Conservation (phyloP, 2,329 filamentous ascomycete genomes). For the Penicillium sp. region DNA sequence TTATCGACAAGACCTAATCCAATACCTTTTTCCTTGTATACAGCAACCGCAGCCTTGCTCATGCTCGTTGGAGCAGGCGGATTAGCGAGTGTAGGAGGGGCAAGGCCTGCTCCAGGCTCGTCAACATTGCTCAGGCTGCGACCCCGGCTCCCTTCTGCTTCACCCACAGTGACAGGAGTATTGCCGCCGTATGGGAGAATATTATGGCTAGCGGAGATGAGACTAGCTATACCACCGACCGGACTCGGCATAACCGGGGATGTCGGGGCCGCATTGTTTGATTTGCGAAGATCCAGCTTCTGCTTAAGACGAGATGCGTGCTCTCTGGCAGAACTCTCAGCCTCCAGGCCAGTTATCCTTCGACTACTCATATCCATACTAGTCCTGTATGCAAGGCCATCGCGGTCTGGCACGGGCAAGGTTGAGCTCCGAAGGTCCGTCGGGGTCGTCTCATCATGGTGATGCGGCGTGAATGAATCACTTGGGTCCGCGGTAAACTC, state of each 20-base stretch:
- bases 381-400: slow-evolving; percentile 54
- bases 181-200: slow-evolving; percentile 62
- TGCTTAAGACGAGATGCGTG: slow-evolving; percentile 86
- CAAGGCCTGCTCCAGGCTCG: slow-evolving; percentile 60
- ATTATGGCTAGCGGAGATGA: slow-evolving; percentile 79
- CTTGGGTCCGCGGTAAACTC: slow-evolving; percentile 81
- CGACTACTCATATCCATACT: slow-evolving; percentile 65
- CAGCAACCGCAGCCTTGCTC: slow-evolving; percentile 76
- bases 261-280: slow-evolving; percentile 52
- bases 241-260: slow-evolving; percentile 41
- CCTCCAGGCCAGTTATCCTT: slow-evolving; percentile 49
- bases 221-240: slow-evolving; percentile 68
- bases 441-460: slow-evolving; percentile 51
- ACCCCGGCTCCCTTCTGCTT: slow-evolving; percentile 34
- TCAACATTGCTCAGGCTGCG: slow-evolving; percentile 36
- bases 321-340: slow-evolving; percentile 60
- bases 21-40: slow-evolving; percentile 70
- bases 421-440: slow-evolving; percentile 58
- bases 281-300: slow-evolving; percentile 81
- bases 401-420: slow-evolving; percentile 60
- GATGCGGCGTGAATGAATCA: slow-evolving; percentile 57
- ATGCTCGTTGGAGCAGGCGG: slow-evolving; percentile 79
- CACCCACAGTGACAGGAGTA: slow-evolving; percentile 36
- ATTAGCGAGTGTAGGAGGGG: slow-evolving; percentile 75
- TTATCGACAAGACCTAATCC: slow-evolving; percentile 56